These are phyloP conservation scores for Cinnamomum micranthum DNA, from an alignment of 164 flowering plant species.

Conservation along the genomic window DNA sequence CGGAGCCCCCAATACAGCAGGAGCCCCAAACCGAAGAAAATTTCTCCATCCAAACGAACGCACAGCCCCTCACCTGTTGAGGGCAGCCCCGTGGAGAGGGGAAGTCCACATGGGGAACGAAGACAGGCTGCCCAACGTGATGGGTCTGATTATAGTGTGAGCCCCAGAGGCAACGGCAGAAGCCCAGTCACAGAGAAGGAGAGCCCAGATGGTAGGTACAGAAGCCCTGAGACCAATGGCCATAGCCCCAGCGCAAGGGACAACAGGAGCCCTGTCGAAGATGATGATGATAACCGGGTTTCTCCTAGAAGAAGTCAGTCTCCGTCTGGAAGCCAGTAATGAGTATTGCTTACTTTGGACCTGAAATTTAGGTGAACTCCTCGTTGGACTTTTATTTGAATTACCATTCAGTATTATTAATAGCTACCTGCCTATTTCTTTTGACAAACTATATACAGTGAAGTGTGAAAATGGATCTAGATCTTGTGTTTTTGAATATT, in stretches of 20 bases:
- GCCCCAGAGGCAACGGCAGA: conserved; percentile 50
- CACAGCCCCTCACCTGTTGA: conserved; percentile 53
- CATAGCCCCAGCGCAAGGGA: conserved; percentile 11
- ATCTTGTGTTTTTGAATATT: too few relatives aligned
- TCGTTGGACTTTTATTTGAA: too few relatives aligned
- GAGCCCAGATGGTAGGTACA: conserved; percentile 29
- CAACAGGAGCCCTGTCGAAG: conserved; percentile 11
- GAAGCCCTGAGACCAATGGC: conserved; percentile 13
- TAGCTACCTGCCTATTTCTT: too few relatives aligned
- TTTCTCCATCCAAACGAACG: conserved; percentile 49
- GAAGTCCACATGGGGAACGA: conserved; percentile 41
- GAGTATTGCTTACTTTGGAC: not conserved
- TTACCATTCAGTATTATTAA: too few relatives aligned
- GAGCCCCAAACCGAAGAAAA: conserved; percentile 46
- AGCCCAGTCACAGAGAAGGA: conserved; percentile 15
- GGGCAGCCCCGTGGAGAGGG: conserved; percentile 37
- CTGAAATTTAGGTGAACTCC: too few relatives aligned
- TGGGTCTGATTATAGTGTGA: conserved; percentile 54
- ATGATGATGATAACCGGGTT: conserved; percentile 9
- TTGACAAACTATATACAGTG: too few relatives aligned
- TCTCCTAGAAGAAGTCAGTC: conserved; percentile 5
- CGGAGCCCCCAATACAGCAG: conserved; percentile 47
- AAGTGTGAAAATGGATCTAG: too few relatives aligned
- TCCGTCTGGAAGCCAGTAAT: not conserved
- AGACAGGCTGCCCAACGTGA: conserved; percentile 15